Conservation (phyloP, 23 red algal species). For the Gracilaria vermiculophylla region DNA sequence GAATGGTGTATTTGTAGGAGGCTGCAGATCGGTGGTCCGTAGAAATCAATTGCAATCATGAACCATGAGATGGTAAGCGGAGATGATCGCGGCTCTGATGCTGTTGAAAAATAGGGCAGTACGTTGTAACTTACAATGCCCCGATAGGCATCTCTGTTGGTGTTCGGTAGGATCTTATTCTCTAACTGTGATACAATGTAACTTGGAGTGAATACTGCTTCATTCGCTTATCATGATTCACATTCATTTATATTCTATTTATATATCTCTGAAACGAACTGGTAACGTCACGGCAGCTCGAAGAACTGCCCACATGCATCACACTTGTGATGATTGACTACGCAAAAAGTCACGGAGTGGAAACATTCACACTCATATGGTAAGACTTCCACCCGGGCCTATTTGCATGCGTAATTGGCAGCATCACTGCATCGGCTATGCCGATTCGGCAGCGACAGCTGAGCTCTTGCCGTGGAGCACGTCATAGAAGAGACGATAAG, state of each 20-base stretch:
- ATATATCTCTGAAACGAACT: not conserved
- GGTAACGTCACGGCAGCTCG: not conserved
- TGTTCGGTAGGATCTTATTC: not conserved
- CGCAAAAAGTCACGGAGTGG: not conserved
- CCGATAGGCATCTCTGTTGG: not conserved
- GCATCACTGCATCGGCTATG: not conserved
- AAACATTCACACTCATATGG: not conserved
- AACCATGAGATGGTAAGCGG: not conserved
- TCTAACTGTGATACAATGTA: not conserved
- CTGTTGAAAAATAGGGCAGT: not conserved
- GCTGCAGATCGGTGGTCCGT: not conserved
- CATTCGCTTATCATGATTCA: not conserved
- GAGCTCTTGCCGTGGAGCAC: not conserved
- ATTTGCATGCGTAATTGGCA: no score
- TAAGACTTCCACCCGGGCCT: no score
- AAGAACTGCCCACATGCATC: not conserved
- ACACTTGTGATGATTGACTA: not conserved
- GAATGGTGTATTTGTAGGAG: not conserved
- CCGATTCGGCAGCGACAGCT: not conserved
- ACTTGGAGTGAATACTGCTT: no score
- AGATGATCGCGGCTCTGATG: not conserved
- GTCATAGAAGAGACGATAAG: not conserved
- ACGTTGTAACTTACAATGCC: conserved; percentile 3
- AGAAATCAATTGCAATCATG: not conserved
- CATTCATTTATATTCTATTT: not conserved